Percentiles rank a stretch among this genome's conserved stretches.
phyloP scores from a whole-genome alignment of 176 grass and related monocot genomes.

The Oryza australiensis region DNA sequence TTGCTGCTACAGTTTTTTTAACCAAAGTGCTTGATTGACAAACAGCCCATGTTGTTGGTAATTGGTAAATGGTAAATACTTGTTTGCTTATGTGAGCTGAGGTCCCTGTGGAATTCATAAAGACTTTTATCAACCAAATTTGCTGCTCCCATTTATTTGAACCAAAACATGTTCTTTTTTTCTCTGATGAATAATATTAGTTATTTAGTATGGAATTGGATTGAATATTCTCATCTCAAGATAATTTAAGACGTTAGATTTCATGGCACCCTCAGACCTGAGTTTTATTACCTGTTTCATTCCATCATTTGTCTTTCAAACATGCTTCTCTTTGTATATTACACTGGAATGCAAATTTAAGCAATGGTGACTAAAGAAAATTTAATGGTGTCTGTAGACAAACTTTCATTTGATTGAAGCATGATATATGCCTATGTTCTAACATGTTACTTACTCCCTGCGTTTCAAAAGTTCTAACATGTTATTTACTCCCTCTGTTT shows the following conservation, averaged over 20 bases:
- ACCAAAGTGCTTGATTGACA: background rate
- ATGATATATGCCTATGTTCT: conserved; percentile 15
- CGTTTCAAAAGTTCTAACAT: too few relatives aligned
- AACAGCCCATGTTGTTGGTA: conserved; percentile 6
- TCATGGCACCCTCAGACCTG: background rate
- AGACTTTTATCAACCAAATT: background rate
- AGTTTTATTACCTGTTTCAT: background rate
- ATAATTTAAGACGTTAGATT: background rate
- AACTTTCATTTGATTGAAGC: background rate
- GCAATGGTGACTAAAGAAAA: background rate
- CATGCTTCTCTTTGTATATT: background rate
- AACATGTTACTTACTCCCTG: background rate
- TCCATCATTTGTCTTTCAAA: background rate
- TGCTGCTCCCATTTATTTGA: conserved; percentile 1
- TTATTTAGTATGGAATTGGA: background rate
- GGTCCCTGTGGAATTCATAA: conserved; percentile 1
- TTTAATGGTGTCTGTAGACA: conserved; percentile 8
- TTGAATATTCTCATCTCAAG: background rate
- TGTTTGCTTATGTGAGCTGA: conserved; percentile 22
- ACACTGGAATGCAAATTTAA: conserved; percentile 13
- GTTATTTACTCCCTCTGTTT: background rate
- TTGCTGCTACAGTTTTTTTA: conserved; percentile 4
- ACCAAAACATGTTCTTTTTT: background rate
- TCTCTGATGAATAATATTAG: conserved; percentile 7
- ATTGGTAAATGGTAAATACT: background rate